Percentiles rank a stretch among this genome's conserved stretches.
Evolutionary conservation across 139 green algal genomes (phyloP).

Genomic region (Monoraphidium neglectum): DNA sequence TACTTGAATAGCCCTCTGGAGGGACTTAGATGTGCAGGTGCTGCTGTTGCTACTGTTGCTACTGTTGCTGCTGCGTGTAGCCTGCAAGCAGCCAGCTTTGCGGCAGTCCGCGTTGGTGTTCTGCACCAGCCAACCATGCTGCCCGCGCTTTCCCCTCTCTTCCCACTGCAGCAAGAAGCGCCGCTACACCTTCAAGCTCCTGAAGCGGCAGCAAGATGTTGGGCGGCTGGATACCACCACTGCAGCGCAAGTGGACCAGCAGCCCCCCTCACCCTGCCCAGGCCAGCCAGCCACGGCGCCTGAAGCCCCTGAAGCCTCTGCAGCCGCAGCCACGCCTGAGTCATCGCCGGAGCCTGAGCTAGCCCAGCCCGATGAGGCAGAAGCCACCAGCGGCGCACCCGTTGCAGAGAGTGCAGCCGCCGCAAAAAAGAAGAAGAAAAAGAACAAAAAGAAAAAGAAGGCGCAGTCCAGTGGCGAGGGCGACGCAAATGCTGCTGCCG

Average conservation of each 20-base stretch:
- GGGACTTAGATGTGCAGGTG: no score
- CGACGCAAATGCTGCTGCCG: not conserved
- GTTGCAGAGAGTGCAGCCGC: constrained; percentile 1
- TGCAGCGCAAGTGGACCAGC: not conserved
- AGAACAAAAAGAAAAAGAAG: constrained; percentile 54
- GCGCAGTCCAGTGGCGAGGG: not conserved
- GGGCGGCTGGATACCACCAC: not conserved
- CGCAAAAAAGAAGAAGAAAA: constrained; percentile 39
- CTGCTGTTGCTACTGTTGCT: no score
- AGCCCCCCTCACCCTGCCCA: not conserved
- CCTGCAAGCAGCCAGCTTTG: no score
- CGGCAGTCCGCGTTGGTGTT: no score
- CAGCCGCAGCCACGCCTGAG: not conserved
- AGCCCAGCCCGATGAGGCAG: not conserved
- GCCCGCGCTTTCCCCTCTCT: no score
- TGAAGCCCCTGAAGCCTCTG: not conserved
- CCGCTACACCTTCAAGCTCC: not conserved
- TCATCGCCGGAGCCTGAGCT: not conserved
- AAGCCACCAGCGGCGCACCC: not conserved
- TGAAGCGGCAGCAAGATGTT: not conserved
- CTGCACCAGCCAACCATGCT: no score
- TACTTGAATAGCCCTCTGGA: no score
- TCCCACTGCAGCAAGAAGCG: constrained; percentile 9
- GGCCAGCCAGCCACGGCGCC: not conserved
- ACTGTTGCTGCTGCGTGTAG: no score